Percentiles rank a stretch among this genome's conserved stretches.
phyloP scores from a whole-genome alignment of 495 filamentous ascomycete species.

The Tetracladium marchalianum region DNA sequence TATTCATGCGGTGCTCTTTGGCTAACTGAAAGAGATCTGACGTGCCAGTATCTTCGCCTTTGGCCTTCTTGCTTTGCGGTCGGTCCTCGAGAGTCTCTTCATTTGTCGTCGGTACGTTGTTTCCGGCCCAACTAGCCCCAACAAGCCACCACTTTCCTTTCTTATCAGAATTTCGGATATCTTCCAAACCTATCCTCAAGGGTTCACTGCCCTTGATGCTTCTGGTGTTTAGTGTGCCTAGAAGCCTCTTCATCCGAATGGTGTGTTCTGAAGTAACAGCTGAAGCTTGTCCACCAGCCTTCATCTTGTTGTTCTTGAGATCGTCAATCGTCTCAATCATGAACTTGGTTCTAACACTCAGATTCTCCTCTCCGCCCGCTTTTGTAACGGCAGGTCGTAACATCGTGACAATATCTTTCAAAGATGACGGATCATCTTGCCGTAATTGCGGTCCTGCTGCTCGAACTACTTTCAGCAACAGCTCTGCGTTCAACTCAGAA shows the following conservation, averaged over 20 bases:
- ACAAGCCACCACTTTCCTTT: slow-evolving; percentile 98
- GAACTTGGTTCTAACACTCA: slow-evolving; percentile 88
- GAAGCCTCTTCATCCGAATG: slow-evolving; percentile 71
- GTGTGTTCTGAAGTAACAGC: slow-evolving; percentile 63
- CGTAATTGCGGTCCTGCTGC: slow-evolving; percentile 74
- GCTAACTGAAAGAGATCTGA: slow-evolving; percentile 66
- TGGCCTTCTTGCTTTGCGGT: slow-evolving; percentile 14
- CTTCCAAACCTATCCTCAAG: slow-evolving; percentile 65
- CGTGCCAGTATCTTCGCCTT: slow-evolving; percentile 31
- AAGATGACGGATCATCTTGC: slow-evolving; percentile 79
- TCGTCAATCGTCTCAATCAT: slow-evolving; percentile 97
- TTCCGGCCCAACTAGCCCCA: slow-evolving; percentile 74
- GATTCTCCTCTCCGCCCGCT: slow-evolving; percentile 47
- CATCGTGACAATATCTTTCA: slow-evolving; percentile 81
- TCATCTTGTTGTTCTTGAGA: slow-evolving; percentile 87
- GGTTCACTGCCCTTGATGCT: slow-evolving; percentile 68
- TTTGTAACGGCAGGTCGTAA: slow-evolving; percentile 62
- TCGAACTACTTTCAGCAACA: slow-evolving; percentile 75
- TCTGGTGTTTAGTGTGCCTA: slow-evolving; percentile 63
- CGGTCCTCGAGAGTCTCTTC: slow-evolving; percentile 14
- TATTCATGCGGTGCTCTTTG: slow-evolving; percentile 85
- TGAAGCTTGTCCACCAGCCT: slow-evolving; percentile 53
- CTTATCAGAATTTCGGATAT: slow-evolving; percentile 71
- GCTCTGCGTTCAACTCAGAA: slow-evolving; percentile 83
- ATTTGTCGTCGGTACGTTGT: slow-evolving; percentile 16